phyloP scores from a whole-genome alignment of 305 asterid genomes.

The Fraxinus velutina region DNA sequence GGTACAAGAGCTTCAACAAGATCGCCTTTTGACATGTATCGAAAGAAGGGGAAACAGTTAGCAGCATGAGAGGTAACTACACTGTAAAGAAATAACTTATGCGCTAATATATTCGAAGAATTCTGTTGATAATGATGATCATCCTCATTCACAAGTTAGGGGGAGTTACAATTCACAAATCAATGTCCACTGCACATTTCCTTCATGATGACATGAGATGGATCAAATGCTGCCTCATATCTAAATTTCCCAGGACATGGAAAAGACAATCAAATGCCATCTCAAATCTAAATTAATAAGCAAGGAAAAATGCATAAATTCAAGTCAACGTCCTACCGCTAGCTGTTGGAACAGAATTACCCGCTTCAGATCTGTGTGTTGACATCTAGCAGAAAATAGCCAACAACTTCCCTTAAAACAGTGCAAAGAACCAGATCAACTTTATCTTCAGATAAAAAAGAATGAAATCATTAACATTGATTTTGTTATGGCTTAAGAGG shows the following conservation, averaged over 20 bases:
- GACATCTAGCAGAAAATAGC: conserved; percentile 32
- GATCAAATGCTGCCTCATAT: too few species aligned
- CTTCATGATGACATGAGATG: too few species aligned
- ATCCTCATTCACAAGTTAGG: conserved; percentile 4
- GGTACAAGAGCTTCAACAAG: conserved; percentile 89
- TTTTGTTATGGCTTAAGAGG: neutral
- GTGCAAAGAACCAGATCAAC: conserved; percentile 16
- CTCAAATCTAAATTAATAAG: neutral
- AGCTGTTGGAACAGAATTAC: conserved; percentile 42
- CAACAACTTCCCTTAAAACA: conserved; percentile 45
- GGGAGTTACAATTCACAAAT: conserved; percentile 1
- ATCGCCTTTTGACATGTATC: conserved; percentile 55
- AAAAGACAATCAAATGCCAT: neutral
- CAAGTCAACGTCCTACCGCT: conserved; percentile 41
- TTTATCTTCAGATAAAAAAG: neutral
- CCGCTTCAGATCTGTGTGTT: conserved; percentile 45
- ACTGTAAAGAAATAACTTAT: neutral
- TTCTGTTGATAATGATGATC: conserved; percentile 2
- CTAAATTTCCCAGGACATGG: neutral
- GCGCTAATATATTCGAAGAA: conserved; percentile 11
- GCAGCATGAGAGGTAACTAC: neutral
- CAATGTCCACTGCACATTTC: neutral
- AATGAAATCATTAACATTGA: neutral
- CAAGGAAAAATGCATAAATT: neutral
- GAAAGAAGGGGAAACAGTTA: conserved; percentile 1